Conservation (phyloP, 495 filamentous ascomycete species). For the Xylaria intraflava region DNA sequence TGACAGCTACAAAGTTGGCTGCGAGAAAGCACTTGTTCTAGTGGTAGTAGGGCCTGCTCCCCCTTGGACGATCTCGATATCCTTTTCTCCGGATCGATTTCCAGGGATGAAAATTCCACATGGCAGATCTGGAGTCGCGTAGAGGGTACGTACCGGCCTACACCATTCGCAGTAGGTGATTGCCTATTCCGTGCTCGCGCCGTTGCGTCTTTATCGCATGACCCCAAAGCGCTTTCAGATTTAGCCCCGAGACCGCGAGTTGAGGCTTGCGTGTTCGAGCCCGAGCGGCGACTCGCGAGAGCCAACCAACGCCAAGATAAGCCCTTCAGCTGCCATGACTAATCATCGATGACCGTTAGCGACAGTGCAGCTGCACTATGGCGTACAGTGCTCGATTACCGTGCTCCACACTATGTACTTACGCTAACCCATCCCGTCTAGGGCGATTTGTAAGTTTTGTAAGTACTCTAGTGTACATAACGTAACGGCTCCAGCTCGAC, state of each 20-base stretch:
- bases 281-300: constrained; percentile 11
- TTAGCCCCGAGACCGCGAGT: constrained; percentile 21
- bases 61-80: neutral
- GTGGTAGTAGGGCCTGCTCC: neutral
- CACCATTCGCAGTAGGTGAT: neutral
- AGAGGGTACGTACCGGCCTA: neutral
- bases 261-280: constrained; percentile 20
- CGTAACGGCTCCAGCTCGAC: no score
- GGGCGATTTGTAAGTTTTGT: no score
- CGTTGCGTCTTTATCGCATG: constrained; percentile 12
- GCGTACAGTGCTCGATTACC: no score
- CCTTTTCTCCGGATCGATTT: neutral
- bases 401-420: no score
- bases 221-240: constrained; percentile 18
- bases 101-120: neutral
- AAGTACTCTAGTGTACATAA: no score
- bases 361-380: no score
- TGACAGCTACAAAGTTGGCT: constrained; percentile 2
- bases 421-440: no score
- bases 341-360: no score
- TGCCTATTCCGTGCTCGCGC: no score
- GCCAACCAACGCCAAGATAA: constrained; percentile 7
- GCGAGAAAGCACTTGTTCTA: neutral
- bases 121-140: neutral
- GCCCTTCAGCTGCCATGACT: constrained; percentile 16